phyloP scores from a whole-genome alignment of 495 filamentous ascomycete genomes.

The Hypoxylon fuscum region DNA sequence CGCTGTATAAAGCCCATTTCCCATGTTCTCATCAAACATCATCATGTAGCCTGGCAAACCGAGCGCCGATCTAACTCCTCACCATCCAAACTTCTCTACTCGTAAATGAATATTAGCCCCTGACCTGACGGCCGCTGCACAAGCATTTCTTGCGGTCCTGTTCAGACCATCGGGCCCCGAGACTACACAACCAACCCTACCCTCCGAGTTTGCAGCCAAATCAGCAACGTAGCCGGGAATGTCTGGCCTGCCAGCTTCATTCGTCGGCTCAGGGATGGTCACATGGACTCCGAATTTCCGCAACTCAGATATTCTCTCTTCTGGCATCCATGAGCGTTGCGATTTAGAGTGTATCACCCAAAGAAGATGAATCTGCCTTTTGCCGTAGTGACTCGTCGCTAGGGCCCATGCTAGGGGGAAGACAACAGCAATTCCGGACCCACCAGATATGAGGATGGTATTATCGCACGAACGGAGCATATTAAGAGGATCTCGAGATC shows the following conservation, averaged over 20 bases:
- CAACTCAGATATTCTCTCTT: slow-evolving; percentile 55
- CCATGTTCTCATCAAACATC: slow-evolving; percentile 2
- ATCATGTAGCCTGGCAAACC: background rate
- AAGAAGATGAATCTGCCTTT: slow-evolving; percentile 59
- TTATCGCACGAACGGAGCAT: slow-evolving; percentile 53
- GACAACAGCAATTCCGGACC: slow-evolving; percentile 69
- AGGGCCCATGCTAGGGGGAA: slow-evolving; percentile 61
- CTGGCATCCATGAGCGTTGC: slow-evolving; percentile 61
- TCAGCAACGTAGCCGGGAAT: slow-evolving; percentile 49
- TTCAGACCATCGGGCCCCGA: slow-evolving; percentile 66
- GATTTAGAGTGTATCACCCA: slow-evolving; percentile 63
- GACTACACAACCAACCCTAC: slow-evolving; percentile 57
- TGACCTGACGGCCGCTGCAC: slow-evolving; percentile 53
- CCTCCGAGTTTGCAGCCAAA: slow-evolving; percentile 36
- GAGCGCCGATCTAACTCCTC: slow-evolving; percentile 13
- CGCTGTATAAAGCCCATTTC: background rate
- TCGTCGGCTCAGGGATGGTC: slow-evolving; percentile 61
- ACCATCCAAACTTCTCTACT: slow-evolving; percentile 65
- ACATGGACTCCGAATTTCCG: slow-evolving; percentile 56
- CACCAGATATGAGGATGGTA: slow-evolving; percentile 66
- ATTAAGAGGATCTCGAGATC: slow-evolving; percentile 48
- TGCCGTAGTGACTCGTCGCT: slow-evolving; percentile 24
- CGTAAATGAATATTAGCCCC: slow-evolving; percentile 53
- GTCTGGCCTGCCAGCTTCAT: slow-evolving; percentile 61
- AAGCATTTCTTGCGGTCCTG: slow-evolving; percentile 60